Percentiles rank a stretch among this genome's conserved stretches.
phyloP scores from a whole-genome alignment of 306 rosid genomes.

The Vigna angularis region DNA sequence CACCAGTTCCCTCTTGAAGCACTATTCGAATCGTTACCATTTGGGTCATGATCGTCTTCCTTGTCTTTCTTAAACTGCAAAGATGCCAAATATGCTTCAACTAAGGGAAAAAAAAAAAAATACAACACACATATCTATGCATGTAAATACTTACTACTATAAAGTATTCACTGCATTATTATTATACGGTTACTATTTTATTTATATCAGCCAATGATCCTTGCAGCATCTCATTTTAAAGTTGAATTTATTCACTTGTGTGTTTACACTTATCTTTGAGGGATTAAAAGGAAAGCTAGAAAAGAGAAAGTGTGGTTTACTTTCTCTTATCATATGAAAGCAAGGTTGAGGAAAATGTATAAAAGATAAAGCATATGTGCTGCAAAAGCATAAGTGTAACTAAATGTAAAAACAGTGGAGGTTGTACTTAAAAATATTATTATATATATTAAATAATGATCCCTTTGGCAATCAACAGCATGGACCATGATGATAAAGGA shows the following conservation, averaged over 20 bases:
- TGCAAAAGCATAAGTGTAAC: not conserved
- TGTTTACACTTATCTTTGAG: not conserved
- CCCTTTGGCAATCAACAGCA: not conserved
- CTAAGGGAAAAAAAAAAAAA: not conserved
- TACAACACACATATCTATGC: not conserved
- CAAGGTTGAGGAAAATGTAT: not conserved
- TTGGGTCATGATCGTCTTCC: constrained; percentile 63
- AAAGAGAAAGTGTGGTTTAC: not conserved
- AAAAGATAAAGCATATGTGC: not conserved
- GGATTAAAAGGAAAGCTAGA: not conserved
- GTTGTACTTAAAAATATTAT: constrained; percentile 6
- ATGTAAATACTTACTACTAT: not conserved
- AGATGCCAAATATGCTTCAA: constrained; percentile 3
- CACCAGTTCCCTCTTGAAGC: constrained; percentile 98
- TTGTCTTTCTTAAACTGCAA: constrained; percentile 73
- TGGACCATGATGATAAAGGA: constrained; percentile 41
- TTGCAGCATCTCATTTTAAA: not conserved
- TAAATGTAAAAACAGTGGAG: not conserved
- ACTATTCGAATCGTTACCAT: constrained; percentile 63
- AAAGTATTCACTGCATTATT: not conserved
- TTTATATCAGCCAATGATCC: not conserved
- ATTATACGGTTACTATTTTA: not conserved
- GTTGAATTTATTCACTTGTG: not conserved
- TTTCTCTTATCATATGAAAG: not conserved
- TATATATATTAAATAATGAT: not conserved